Evolutionary conservation across 2,329 filamentous ascomycete genomes (phyloP), one percentile per base, ranked within the genome.

Genomic region (Ophiostoma novo-ulmi): DNA sequence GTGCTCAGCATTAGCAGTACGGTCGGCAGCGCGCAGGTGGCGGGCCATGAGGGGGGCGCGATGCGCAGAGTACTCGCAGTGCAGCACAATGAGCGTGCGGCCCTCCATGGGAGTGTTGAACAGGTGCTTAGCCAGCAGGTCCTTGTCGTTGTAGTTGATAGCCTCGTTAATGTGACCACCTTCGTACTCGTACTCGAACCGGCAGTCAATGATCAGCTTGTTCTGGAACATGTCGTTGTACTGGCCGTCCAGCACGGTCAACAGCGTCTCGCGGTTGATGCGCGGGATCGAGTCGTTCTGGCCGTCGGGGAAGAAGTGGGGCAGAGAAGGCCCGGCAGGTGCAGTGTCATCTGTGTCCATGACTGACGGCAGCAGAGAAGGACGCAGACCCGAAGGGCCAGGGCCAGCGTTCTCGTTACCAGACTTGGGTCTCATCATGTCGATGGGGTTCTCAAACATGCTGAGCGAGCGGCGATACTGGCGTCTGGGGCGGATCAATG

Each of bases 21-120:
- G 92, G 80, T 99, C 95, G 78, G 92, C 89, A 72, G 93, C 90
- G 75, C 95, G 94, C 73, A 99, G 88, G 79, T 93, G 93, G 76
- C 95, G 93, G 68, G 95, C 95, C 91, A 98, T 98, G 74, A 97
- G 89, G 66, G 95, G 95, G 65, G 95, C 95, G 73, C 95, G 92
- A 79, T 98, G 94, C 55, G 93, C 94, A 44, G 95, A 98, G 81
- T 98, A 99, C 81, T 99, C 95, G 86, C 95, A 99, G 82, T 99
- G 95, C 76, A 99, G 92, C 75, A 99, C 89, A 73, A 99, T 81
- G 13, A 97, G 84, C 0, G 93, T 95, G 75, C 88, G 90, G 68
- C 89, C 87, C 66, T 87, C 82, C 76, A 89, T 87, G 22, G 85
- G 84, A 31, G 83, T 85, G 71, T 88, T 82, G 79, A 99, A 97